Base-by-base conservation (phyloP, 768 basidiomycete genomes). In the Hypsizygus marmoreus region DNA sequence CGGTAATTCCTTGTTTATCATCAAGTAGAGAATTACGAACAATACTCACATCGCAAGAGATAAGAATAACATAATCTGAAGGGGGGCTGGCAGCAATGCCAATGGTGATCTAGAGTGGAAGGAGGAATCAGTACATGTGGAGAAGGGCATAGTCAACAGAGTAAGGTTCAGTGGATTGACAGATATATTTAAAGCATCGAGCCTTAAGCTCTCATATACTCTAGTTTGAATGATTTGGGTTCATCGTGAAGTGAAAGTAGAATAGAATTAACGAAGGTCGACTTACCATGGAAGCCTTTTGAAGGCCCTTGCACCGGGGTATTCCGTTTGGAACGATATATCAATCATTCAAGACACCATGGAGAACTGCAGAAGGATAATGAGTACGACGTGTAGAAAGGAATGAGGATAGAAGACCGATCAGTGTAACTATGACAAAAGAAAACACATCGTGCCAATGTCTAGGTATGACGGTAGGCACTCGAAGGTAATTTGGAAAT, bases 391-490 rank as follows among this genome's bases (percentile, higher is more conserved):
- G 32, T 58, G 38, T 37, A 22, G 26, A 31, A 51, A 46, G 28
- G 47, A 52, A n/a, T 14, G 28, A n/a, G 48, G 30, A 43, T 24
- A 29, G 23, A 49, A 57, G 68, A 76, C 78, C 71, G 75, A 79
- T 90, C 88, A 89, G 88, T 84, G 88, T 90, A 89, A 89, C 88
- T 88, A 90, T 90, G 88, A 90, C 88, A 86, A 78, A 73, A 76
- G 73, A 63, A 63, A 63, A 64, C 73, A 69, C 86, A 81, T 75
- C 52, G 80, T 66, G 60, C 64, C 73, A 65, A 66, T 61, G 67
- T 71, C 73, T 71, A 76, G 78, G 80, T 80, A 71, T 61, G 58
- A 69, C 64, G 63, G 46, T 62, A 64, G 70, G 73, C 71, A 67
- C 82, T 82, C 77, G 68, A 71, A 57, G 59, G 65, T 63, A 62